Conservation (phyloP, 108 stramenopile species). For the Pseudonitzschia delicatissima region DNA sequence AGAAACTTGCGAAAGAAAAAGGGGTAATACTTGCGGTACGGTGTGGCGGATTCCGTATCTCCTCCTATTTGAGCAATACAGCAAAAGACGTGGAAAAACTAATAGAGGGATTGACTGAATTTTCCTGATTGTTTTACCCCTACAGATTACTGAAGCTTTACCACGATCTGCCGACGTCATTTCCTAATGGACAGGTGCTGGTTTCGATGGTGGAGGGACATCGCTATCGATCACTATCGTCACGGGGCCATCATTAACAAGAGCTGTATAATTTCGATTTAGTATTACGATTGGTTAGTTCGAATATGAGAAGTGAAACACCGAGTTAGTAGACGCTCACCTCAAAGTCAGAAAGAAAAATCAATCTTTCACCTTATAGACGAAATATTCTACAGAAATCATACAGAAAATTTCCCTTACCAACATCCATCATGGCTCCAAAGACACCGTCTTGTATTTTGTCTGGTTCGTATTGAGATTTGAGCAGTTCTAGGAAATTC, state of each 20-base stretch:
- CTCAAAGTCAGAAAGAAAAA: too few species aligned
- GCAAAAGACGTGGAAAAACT: slow-evolving; percentile 34
- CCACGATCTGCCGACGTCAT: background rate
- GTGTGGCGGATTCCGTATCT: slow-evolving; percentile 50
- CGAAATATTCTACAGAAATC: background rate
- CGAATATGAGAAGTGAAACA: too few species aligned
- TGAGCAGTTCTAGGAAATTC: slow-evolving; percentile 61
- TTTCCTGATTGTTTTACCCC: background rate
- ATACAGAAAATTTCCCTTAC: background rate
- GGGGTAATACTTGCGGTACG: slow-evolving; percentile 41
- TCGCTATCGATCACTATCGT: slow-evolving; percentile 84
- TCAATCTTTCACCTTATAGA: too few species aligned
- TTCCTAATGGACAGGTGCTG: background rate
- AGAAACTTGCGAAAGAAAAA: slow-evolving; percentile 13
- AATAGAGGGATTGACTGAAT: slow-evolving; percentile 27
- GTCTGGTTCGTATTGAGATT: slow-evolving; percentile 50
- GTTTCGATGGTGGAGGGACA: slow-evolving; percentile 15
- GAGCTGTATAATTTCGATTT: slow-evolving; percentile 11
- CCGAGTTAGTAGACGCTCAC: too few species aligned
- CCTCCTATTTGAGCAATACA: slow-evolving; percentile 47
- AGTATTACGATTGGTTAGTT: too few species aligned
- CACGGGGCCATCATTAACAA: slow-evolving; percentile 90
- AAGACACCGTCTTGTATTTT: slow-evolving; percentile 78
- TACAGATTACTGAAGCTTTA: too few species aligned
- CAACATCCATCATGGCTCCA: slow-evolving; percentile 87